Conservation (phyloP, 805 yeast genomes). For the Saccharomycopsis sp. region DNA sequence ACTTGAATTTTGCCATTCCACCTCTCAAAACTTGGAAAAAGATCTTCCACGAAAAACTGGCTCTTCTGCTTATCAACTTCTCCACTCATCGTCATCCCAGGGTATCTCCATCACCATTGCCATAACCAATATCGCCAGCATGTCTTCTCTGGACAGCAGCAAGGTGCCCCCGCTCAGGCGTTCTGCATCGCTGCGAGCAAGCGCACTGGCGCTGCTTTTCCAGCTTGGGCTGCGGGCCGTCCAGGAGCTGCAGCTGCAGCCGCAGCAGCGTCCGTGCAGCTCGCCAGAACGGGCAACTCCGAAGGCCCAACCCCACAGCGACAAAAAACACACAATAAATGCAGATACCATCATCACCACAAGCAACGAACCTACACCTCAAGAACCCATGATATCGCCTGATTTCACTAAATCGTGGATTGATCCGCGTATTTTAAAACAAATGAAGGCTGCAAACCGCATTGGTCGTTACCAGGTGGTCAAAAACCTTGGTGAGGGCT, state of each 20-base stretch:
- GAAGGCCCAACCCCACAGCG: not conserved
- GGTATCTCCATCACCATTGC: too few relatives aligned
- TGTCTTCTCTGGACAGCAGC: not conserved
- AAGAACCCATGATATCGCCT: conserved; percentile 1
- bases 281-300: not conserved
- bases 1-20: not conserved
- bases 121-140: not conserved
- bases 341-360: not conserved
- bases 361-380: not conserved
- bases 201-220: not conserved
- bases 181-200: not conserved
- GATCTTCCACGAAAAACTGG: not conserved
- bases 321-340: not conserved
- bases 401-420: conserved; percentile 19
- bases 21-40: not conserved
- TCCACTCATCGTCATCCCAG: not conserved
- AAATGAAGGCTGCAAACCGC: conserved; percentile 28
- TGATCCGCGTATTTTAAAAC: conserved; percentile 16
- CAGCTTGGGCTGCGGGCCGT: not conserved
- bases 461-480: conserved; percentile 92
- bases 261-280: not conserved
- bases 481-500: conserved; percentile 91
- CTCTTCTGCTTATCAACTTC: not conserved
- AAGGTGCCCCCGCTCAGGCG: not conserved
- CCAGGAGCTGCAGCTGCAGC: not conserved